These are phyloP conservation scores for Straminergon stramineum DNA, from an alignment of 225 moss, liverwort and hornwort genomes.

Conservation along the genomic window DNA sequence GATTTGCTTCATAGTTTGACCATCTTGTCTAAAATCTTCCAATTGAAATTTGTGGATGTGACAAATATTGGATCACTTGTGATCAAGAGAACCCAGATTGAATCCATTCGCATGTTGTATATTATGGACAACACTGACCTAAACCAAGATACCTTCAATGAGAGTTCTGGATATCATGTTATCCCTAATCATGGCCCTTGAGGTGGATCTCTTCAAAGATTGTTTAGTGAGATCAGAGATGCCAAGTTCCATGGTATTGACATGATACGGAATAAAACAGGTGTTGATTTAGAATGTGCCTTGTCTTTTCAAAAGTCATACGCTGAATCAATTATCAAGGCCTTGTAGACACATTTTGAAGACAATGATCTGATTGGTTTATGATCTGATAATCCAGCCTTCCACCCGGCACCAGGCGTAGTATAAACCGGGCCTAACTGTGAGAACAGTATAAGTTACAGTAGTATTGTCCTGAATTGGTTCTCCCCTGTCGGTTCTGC, in stretches of 20 bases:
- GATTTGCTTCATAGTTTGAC: neutral
- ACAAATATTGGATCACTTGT: neutral
- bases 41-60: neutral
- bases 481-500: too few species aligned
- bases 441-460: too few species aligned
- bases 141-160: neutral
- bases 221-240: neutral
- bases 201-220: neutral
- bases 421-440: too few species aligned
- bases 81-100: neutral
- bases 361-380: too few species aligned
- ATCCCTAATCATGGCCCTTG: accelerated
- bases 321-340: neutral
- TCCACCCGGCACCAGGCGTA: too few species aligned
- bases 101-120: neutral
- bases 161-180: neutral
- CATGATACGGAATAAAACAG: neutral
- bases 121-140: neutral
- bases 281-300: neutral
- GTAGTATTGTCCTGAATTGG: too few species aligned
- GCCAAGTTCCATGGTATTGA: neutral
- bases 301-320: neutral
- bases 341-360: neutral
- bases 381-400: too few species aligned
- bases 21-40: neutral